Evolutionary conservation across 108 stramenopile species (phyloP).

Genomic region (Cylindrotheca closterium): DNA sequence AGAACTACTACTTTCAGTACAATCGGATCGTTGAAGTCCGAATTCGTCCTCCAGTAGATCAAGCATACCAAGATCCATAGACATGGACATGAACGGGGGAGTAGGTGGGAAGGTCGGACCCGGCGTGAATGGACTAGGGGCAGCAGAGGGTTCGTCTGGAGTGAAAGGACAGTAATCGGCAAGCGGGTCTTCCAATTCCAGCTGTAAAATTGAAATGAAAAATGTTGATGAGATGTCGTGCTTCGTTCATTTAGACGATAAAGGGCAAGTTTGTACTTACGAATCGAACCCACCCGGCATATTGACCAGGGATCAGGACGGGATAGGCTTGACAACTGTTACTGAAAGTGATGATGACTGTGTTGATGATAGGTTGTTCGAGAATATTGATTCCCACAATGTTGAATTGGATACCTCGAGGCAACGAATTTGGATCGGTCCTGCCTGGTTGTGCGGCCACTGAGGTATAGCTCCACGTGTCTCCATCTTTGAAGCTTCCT

Average conservation of each 20-base stretch:
- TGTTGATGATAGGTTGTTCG: conserved; percentile 31
- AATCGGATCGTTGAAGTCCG: not conserved
- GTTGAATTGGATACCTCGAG: conserved; percentile 42
- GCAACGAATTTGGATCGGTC: conserved; percentile 23
- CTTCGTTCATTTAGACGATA: no score
- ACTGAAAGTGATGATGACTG: conserved; percentile 27
- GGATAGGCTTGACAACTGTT: conserved; percentile 36
- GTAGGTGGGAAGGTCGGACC: conserved; percentile 7
- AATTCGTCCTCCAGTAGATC: conserved; percentile 9
- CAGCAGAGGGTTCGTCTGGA: not conserved
- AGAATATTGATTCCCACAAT: conserved; percentile 31
- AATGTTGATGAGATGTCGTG: not conserved
- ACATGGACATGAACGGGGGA: conserved; percentile 24
- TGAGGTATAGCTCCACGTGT: conserved; percentile 31
- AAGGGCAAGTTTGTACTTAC: no score
- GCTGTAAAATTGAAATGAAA: conserved; percentile 7
- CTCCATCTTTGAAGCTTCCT: conserved; percentile 35
- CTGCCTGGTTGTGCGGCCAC: conserved; percentile 33
- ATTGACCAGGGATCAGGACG: conserved; percentile 33
- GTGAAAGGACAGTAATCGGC: conserved; percentile 28
- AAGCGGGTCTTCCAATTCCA: conserved; percentile 24
- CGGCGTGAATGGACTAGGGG: conserved; percentile 4
- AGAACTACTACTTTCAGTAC: conserved; percentile 1
- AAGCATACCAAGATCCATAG: conserved; percentile 17
- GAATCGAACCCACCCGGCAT: conserved; percentile 38